Base-by-base conservation (phyloP, 2,329 filamentous ascomycete genomes). In the Cercospora zeae-maydis region DNA sequence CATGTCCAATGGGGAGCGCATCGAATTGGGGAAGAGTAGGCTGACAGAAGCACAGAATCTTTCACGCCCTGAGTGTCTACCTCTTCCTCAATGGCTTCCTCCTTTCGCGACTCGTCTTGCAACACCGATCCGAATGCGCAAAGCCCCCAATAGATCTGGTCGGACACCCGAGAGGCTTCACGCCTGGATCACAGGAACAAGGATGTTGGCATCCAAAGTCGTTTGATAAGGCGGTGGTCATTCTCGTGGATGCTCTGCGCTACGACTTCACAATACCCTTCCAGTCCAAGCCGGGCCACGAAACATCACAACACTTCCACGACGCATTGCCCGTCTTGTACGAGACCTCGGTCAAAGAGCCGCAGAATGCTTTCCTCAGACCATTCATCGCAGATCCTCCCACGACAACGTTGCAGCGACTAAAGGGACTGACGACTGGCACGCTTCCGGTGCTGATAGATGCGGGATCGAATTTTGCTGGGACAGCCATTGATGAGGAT, bases 301-400 rank as follows among this genome's bases (percentile, higher is more conserved):
- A 82, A 34, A 69, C 75, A 45, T 78, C 82, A 11, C 84, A 85
- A 65, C 79, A 89, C 64, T 99, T 91, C 76, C 93, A 97, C 77
- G 90, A 99, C 75, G 89, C 92, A 5, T 84, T 99, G 34, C 91
- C 92, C 0, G 86, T 96, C 58, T 80, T 98, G 27, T 89, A 97
- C 79, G 91, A 96, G 71, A 92, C 88, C 10, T 89, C 93, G 0
- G 78, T 87, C 62, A 80, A 85, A 62, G 82, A 85, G 52, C 95
- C 95, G 0, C 81, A 88, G 61, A 91, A 96, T 76, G 93, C 95
- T 0, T 91, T 99, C 73, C 81, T 99, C 53, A 83, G 93, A 27
- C 95, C 95, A 0, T 99, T 99, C 77, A 97, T 99, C 73, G 95
- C 95, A 39, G 95, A 99, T 73, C 93, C 95, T 36, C 95, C 95